Percentiles rank a stretch among this genome's conserved stretches.
These are phyloP conservation scores for Candida xyloterini DNA, from an alignment of 805 yeast genomes.

Conservation along the genomic window DNA sequence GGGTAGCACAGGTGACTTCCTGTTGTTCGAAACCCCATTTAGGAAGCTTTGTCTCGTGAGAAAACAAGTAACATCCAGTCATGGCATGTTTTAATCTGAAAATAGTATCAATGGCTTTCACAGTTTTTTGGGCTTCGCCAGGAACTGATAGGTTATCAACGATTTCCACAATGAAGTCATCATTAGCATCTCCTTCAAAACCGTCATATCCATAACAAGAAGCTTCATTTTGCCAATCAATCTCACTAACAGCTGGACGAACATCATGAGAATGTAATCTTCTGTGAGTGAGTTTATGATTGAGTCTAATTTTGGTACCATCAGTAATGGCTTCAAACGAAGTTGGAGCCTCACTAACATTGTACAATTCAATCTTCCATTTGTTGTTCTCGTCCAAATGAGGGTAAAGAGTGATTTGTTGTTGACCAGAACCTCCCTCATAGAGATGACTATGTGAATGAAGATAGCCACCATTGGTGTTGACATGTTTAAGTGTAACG, in stretches of 20 bases:
- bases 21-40: conserved; percentile 83
- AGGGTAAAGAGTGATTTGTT: conserved; percentile 77
- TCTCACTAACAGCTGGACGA: conserved; percentile 70
- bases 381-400: conserved; percentile 72
- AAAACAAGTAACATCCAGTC: conserved; percentile 73
- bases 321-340: conserved; percentile 61
- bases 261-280: conserved; percentile 83
- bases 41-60: conserved; percentile 74
- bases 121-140: conserved; percentile 50
- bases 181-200: conserved; percentile 80
- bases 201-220: conserved; percentile 75
- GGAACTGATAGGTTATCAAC: conserved; percentile 49
- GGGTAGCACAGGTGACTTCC: conserved; percentile 77
- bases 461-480: conserved; percentile 75
- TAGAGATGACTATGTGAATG: conserved; percentile 75
- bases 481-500: conserved; percentile 63
- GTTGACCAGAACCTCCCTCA: conserved; percentile 80
- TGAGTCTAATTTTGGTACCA: conserved; percentile 69
- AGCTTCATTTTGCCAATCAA: conserved; percentile 84
- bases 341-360: conserved; percentile 53
- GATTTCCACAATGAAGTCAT: conserved; percentile 75
- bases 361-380: conserved; percentile 69
- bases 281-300: conserved; percentile 54
- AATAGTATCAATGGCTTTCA: conserved; percentile 65
- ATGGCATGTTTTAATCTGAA: conserved; percentile 76